Conservation (phyloP, 2,329 filamentous ascomycete species). For the Fusarium transvaalense region DNA sequence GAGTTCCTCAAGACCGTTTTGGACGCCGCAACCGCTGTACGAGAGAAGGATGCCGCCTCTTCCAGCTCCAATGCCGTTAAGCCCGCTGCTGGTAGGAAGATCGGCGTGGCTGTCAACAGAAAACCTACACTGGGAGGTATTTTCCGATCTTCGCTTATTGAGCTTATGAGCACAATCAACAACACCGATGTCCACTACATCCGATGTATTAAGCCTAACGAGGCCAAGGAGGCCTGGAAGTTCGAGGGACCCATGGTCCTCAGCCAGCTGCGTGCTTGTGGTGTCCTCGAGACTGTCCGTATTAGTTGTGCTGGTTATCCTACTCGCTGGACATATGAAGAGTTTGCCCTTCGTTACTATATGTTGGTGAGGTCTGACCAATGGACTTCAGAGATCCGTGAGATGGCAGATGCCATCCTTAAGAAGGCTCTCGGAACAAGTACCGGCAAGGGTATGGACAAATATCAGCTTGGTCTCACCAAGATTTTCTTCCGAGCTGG, state of each 20-base stretch:
- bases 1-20: slow-evolving; percentile 86
- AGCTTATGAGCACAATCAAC: slow-evolving; percentile 98
- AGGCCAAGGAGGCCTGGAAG: slow-evolving; percentile 95
- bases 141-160: slow-evolving; percentile 97
- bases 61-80: slow-evolving; percentile 79
- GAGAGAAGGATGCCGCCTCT: slow-evolving; percentile 85
- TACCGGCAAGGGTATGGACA: slow-evolving; percentile 81
- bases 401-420: slow-evolving; percentile 94
- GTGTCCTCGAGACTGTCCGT: slow-evolving; percentile 97
- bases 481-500: slow-evolving; percentile 99
- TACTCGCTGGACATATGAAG: slow-evolving; percentile 98
- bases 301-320: slow-evolving; percentile 98
- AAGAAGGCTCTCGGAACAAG: slow-evolving; percentile 86
- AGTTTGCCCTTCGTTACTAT: slow-evolving; percentile 97
- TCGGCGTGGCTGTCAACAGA: slow-evolving; percentile 91
- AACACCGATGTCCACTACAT: slow-evolving; percentile 99
- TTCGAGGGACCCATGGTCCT: slow-evolving; percentile 99
- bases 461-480: slow-evolving; percentile 96
- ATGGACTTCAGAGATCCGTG: slow-evolving; percentile 93
- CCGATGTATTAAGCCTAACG: slow-evolving; percentile 98
- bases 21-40: slow-evolving; percentile 84
- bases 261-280: slow-evolving; percentile 95
- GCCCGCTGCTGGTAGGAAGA: slow-evolving; percentile 83
- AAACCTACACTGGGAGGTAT: slow-evolving; percentile 98
- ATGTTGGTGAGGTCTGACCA: slow-evolving; percentile 91